phyloP scores from a whole-genome alignment of 306 rosid genomes.

The Fragaria vesca region DNA sequence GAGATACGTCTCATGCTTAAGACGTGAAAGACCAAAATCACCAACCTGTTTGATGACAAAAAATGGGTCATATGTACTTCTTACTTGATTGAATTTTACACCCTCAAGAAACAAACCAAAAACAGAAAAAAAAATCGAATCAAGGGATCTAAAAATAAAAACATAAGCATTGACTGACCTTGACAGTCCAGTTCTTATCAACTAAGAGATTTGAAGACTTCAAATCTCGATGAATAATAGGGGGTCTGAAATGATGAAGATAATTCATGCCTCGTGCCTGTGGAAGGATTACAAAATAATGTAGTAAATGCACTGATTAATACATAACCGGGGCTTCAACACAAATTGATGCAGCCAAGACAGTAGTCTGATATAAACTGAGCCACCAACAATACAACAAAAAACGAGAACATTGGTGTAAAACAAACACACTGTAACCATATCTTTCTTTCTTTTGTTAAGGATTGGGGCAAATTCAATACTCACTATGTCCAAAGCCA shows the following conservation, averaged over 20 bases:
- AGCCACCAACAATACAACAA: no score
- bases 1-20: constrained; percentile 84
- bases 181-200: constrained; percentile 91
- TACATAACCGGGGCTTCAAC: no score
- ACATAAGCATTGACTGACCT: constrained; percentile 42
- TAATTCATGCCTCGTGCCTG: constrained; percentile 90
- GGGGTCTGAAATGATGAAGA: constrained; percentile 92
- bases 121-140: neutral
- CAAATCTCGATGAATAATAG: constrained; percentile 90
- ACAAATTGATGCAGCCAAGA: no score
- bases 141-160: no score
- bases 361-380: no score
- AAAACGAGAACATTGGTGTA: neutral
- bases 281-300: neutral
- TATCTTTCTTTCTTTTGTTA: neutral
- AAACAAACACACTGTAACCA: neutral
- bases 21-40: constrained; percentile 96
- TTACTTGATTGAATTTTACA: constrained; percentile 6
- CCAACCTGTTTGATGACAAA: constrained; percentile 64
- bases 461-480: neutral
- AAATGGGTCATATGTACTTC: constrained; percentile 7
- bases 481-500: constrained; percentile 97
- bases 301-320: no score
- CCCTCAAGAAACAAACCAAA: constrained; percentile 13
- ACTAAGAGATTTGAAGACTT: constrained; percentile 93